Base-by-base conservation (phyloP, 1,284 basidiomycete species). In the Naganishia sp. region DNA sequence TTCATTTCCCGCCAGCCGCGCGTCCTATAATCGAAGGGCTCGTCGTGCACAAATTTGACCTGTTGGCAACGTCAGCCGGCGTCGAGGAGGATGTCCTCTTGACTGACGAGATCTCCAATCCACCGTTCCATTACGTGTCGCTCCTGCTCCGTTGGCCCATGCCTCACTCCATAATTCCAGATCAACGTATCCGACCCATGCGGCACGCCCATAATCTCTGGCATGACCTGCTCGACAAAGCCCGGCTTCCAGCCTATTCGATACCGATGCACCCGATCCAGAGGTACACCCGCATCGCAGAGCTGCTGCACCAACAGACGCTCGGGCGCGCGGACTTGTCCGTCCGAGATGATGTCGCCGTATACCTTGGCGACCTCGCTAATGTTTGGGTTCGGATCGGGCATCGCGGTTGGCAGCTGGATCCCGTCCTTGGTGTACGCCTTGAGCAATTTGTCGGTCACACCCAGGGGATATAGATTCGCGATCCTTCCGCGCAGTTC, bases 321-420 rank as follows among this genome's bases (percentile, higher is more conserved):
- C 28, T 61, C 57, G 6, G 57, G 57, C 9, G 57, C 57, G 23
- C 57, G 45, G 0, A 61, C 49, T 42, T 61, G 57, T 15, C 43
- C 57, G 39, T 61, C 57, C 9, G 45, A 47, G 13, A 61, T 39
- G 28, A 61, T 49, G 41, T 61, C 57, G 4, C 57, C 57, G 39
- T 49, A 61, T 2, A 61, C 25, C 57, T 61, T 61, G 15, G 35
- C 49, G 7, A 46, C 28, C 4, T 23, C 32, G 5, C 57, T 32
- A 28, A 61, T 61, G 32, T 49, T n/a, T 39, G 45, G 45, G 25
- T 61, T 61, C 21, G 57, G 57, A 45, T 61, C 57, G 18, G 57
- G 31, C 15, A 39, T 9, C 9, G 57, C 42, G 45, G 57, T n/a
- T 6, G 57, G n/a, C 15, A 18, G 3, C 15, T 61, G 45, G 21